Percentiles rank a stretch among this genome's conserved stretches.
Conservation (phyloP, 2,329 filamentous ascomycete genomes). For the Ustulina deusta region DNA sequence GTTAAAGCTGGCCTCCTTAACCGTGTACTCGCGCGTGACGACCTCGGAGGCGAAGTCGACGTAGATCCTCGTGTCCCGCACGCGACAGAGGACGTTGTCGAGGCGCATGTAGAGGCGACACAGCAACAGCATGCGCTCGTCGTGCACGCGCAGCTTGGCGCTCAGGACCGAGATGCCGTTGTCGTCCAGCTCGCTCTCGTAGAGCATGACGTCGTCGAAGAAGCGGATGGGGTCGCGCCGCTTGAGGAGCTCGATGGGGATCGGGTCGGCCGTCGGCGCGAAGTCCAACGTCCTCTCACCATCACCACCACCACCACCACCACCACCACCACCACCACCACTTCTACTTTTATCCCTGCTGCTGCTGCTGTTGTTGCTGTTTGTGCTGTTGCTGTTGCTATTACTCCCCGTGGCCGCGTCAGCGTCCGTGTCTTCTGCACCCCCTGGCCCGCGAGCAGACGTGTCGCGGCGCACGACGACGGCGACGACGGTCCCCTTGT, state of each 20-base stretch:
- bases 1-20: slow-evolving; percentile 85
- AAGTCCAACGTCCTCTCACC: slow-evolving; percentile 26
- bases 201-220: slow-evolving; percentile 95
- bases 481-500: slow-evolving; percentile 74
- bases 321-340: neutral
- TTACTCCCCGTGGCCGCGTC: neutral
- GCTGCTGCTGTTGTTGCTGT: neutral
- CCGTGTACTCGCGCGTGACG: slow-evolving; percentile 89
- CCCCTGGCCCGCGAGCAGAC: neutral
- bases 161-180: slow-evolving; percentile 93
- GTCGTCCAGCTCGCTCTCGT: slow-evolving; percentile 97
- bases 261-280: slow-evolving; percentile 58
- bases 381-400: neutral
- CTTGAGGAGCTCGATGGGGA: slow-evolving; percentile 88
- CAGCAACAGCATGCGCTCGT: slow-evolving; percentile 85
- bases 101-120: slow-evolving; percentile 91
- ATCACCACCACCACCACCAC: neutral
- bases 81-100: slow-evolving; percentile 87
- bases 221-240: slow-evolving; percentile 94
- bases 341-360: too few relatives aligned
- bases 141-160: slow-evolving; percentile 94
- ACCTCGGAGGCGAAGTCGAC: slow-evolving; percentile 85
- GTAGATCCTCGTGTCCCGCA: slow-evolving; percentile 91
- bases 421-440: neutral
- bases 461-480: neutral